phyloP scores from a whole-genome alignment of 2,329 filamentous ascomycete genomes.

The Parascedosporium putredinis region DNA sequence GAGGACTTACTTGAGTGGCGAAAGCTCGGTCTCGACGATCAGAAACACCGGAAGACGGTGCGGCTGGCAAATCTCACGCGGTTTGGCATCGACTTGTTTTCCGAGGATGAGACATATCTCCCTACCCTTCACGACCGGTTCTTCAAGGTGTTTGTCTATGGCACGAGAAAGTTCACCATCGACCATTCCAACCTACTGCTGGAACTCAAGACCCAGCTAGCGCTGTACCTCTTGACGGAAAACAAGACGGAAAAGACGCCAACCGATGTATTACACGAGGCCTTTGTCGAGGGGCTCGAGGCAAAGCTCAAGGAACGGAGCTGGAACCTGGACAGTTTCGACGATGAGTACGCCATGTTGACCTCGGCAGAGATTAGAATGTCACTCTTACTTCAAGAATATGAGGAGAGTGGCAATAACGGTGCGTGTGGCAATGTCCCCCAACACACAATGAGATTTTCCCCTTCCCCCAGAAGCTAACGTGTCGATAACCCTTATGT shows the following conservation, averaged over 20 bases:
- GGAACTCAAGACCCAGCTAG: constrained; percentile 35
- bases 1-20: constrained; percentile 21
- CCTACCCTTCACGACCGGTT: constrained; percentile 33
- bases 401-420: constrained; percentile 14
- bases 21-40: constrained; percentile 27
- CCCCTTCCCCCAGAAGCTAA: constrained; percentile 5
- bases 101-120: constrained; percentile 27
- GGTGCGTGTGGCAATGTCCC: constrained; percentile 18
- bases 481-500: constrained; percentile 12
- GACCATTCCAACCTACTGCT: constrained; percentile 33
- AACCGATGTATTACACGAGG: constrained; percentile 44
- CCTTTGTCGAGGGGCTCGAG: constrained; percentile 47
- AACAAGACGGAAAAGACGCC: constrained; percentile 36
- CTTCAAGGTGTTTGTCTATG: constrained; percentile 27
- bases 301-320: constrained; percentile 28
- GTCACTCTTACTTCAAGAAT: constrained; percentile 21
- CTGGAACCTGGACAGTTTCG: constrained; percentile 20
- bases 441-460: too few relatives aligned
- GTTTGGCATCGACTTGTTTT: constrained; percentile 28
- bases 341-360: constrained; percentile 25
- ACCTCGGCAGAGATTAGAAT: constrained; percentile 22
- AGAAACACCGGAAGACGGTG: constrained; percentile 15
- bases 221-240: constrained; percentile 43
- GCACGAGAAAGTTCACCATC: constrained; percentile 22
- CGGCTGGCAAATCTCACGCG: constrained; percentile 32